Evolutionary conservation across 2,329 filamentous ascomycete genomes (phyloP).

Genomic region (Botryosphaeria dothidea): DNA sequence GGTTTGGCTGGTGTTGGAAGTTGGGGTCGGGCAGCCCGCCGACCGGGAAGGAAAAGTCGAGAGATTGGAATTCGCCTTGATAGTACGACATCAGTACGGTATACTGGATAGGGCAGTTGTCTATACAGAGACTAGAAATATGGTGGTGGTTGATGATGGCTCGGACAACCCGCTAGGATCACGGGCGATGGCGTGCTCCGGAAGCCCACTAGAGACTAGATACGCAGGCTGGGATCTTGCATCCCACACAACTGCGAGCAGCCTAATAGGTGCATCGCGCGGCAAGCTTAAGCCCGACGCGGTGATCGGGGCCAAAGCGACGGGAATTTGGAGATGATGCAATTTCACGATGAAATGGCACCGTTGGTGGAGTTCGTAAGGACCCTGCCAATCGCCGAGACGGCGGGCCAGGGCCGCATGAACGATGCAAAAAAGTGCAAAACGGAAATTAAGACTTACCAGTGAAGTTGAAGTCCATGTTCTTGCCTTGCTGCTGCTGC

Average conservation of each 20-base stretch:
- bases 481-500: conserved; percentile 19
- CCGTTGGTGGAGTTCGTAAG: conserved; percentile 4
- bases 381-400: conserved; percentile 20
- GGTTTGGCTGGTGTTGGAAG: conserved; percentile 30
- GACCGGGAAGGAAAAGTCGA: conserved; percentile 46
- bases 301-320: conserved; percentile 13
- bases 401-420: conserved; percentile 17
- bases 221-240: conserved; percentile 18
- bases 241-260: conserved; percentile 16
- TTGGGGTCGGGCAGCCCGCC: conserved; percentile 32
- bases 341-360: conserved; percentile 14
- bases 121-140: conserved; percentile 17
- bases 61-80: conserved; percentile 47
- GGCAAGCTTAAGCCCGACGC: conserved; percentile 13
- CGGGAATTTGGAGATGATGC: conserved; percentile 14
- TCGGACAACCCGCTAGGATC: conserved; percentile 17
- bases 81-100: conserved; percentile 25
- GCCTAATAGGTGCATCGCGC: conserved; percentile 18
- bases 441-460: conserved; percentile 30
- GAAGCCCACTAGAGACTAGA: conserved; percentile 16
- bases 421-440: conserved; percentile 18
- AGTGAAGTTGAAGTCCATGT: conserved; percentile 37
- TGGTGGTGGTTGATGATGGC: conserved; percentile 14
- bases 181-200: conserved; percentile 41
- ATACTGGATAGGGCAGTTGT: conserved; percentile 5